Evolutionary conservation across 2,329 filamentous ascomycete genomes (phyloP).

Genomic region (Orbilia brochopaga): DNA sequence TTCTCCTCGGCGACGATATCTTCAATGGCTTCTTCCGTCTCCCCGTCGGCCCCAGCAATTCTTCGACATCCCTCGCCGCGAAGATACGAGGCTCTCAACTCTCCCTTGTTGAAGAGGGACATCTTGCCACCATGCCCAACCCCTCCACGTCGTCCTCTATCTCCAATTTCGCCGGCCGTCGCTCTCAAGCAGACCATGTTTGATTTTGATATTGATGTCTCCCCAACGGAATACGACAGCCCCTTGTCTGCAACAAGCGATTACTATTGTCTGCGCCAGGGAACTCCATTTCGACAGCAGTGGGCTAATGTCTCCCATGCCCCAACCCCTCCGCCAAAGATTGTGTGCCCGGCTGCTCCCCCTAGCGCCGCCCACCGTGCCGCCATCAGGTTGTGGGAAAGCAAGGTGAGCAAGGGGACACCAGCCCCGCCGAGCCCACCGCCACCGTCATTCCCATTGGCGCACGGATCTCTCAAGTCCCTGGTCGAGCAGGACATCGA

Average conservation of each 20-base stretch:
- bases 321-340: constrained; percentile 41
- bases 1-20: constrained; percentile 50
- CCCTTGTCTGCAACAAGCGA: constrained; percentile 36
- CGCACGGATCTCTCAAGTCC: constrained; percentile 25
- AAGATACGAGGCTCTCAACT: constrained; percentile 43
- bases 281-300: constrained; percentile 30
- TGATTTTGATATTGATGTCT: constrained; percentile 30
- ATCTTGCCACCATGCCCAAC: constrained; percentile 21
- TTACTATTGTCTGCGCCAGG: constrained; percentile 41
- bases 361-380: constrained; percentile 31
- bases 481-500: constrained; percentile 39
- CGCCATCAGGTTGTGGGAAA: constrained; percentile 45
- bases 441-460: constrained; percentile 1
- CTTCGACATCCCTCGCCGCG: constrained; percentile 47
- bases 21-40: constrained; percentile 46
- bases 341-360: constrained; percentile 25
- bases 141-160: constrained; percentile 5
- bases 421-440: constrained; percentile 41
- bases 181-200: constrained; percentile 26
- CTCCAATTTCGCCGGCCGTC: constrained; percentile 6
- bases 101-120: constrained; percentile 42
- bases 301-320: constrained; percentile 33
- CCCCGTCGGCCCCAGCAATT: constrained; percentile 28
- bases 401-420: constrained; percentile 29
- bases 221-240: constrained; percentile 32